A percentile compares a stretch with the other conserved stretches of the same genome.
phyloP scores from a whole-genome alignment of 768 basidiomycete species.

The Trametes villosa region DNA sequence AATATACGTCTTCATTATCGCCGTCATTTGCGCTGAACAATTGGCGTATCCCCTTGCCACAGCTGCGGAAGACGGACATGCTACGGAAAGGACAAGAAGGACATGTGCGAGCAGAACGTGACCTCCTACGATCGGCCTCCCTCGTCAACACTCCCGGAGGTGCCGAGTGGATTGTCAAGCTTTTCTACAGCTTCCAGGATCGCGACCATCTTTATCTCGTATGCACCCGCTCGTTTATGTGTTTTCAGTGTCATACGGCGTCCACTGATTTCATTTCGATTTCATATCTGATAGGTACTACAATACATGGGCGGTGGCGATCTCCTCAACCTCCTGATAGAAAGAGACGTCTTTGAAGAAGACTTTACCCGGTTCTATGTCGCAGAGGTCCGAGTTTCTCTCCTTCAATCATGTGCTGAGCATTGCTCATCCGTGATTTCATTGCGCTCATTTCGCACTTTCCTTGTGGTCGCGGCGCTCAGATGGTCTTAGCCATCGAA shows the following conservation, averaged over 20 bases:
- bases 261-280: conserved; percentile 57
- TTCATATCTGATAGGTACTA: conserved; percentile 71
- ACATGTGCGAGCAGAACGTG: conserved; percentile 94
- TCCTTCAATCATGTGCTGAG: conserved; percentile 22
- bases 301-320: conserved; percentile 98
- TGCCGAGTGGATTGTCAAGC: conserved; percentile 92
- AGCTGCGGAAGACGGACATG: conserved; percentile 91
- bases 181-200: conserved; percentile 95
- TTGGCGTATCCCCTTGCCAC: conserved; percentile 6
- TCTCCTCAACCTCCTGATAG: conserved; percentile 93
- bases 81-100: conserved; percentile 96
- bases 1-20: conserved; percentile 20
- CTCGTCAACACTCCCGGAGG: conserved; percentile 71
- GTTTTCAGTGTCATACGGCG: conserved; percentile 18
- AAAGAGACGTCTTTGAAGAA: conserved; percentile 89
- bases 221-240: conserved; percentile 36
- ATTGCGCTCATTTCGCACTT: background rate
- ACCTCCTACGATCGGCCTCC: conserved; percentile 90
- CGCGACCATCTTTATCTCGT: conserved; percentile 94
- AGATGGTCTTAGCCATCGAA: conserved; percentile 95
- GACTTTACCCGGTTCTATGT: conserved; percentile 92
- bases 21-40: conserved; percentile 7
- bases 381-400: conserved; percentile 69
- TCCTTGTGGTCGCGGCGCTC: background rate
- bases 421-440: conserved; percentile 12